Evolutionary conservation across 164 flowering plant genomes (phyloP).

Genomic region (Kingdonia uniflora): DNA sequence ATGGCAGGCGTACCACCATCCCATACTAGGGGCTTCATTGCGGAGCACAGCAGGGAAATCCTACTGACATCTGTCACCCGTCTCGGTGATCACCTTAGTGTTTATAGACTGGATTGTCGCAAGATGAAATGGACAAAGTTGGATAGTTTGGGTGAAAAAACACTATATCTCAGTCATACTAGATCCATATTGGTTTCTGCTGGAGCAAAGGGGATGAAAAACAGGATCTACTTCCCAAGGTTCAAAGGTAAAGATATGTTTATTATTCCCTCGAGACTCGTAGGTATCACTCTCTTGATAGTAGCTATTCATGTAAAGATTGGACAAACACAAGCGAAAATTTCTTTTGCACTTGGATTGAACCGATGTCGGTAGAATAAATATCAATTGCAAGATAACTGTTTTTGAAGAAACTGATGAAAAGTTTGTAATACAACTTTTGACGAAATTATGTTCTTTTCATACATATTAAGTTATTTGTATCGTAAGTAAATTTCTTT

Average conservation of each 20-base stretch:
- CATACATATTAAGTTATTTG: no score
- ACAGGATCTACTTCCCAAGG: neutral
- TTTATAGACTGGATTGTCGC: neutral
- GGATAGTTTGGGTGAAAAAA: neutral
- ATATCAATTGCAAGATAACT: no score
- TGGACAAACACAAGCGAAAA: neutral
- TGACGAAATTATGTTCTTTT: no score
- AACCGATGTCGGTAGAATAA: no score
- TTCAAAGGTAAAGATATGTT: neutral
- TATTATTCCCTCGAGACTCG: neutral
- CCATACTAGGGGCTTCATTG: neutral
- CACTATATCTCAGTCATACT: conserved; percentile 1
- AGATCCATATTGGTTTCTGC: neutral
- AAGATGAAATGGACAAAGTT: neutral
- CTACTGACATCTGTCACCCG: no score
- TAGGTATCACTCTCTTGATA: neutral
- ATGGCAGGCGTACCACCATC: neutral
- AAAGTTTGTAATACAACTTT: no score
- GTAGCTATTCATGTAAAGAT: neutral
- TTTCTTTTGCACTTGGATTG: neutral
- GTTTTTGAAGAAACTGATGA: no score
- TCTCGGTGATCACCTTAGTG: neutral
- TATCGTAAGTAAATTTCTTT: no score
- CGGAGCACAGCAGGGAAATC: neutral
- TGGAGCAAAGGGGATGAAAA: neutral